A percentile compares a stretch with the other conserved stretches of the same genome.
Evolutionary conservation across 345 rosid species (phyloP).

Genomic region (Excoecaria cochinchinensis): DNA sequence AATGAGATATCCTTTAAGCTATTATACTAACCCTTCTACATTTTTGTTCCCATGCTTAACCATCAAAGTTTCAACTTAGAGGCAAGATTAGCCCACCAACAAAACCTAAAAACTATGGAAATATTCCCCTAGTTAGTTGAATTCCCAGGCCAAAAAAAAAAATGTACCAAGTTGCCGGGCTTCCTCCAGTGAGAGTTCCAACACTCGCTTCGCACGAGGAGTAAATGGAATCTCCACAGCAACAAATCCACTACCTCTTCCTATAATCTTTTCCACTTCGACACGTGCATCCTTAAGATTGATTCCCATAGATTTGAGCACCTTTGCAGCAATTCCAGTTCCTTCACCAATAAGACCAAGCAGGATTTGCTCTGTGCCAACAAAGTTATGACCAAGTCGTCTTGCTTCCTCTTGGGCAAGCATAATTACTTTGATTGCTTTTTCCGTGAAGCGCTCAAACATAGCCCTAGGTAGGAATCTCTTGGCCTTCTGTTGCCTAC

Average conservation of each 20-base stretch:
- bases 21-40: neutral
- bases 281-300: conserved; percentile 92
- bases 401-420: conserved; percentile 96
- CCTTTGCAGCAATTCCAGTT: conserved; percentile 93
- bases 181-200: conserved; percentile 91
- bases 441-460: conserved; percentile 96
- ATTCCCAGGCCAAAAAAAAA: neutral
- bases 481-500: conserved; percentile 46
- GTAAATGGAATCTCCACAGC: conserved; percentile 98
- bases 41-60: neutral
- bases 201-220: conserved; percentile 94
- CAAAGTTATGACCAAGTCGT: conserved; percentile 95
- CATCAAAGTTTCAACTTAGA: neutral
- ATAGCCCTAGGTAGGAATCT: conserved; percentile 61
- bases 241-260: conserved; percentile 94
- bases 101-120: neutral
- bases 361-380: conserved; percentile 90
- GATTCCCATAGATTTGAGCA: conserved; percentile 95
- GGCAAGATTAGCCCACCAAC: neutral
- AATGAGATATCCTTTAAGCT: neutral
- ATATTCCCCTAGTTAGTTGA: neutral
- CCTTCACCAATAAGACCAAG: conserved; percentile 95
- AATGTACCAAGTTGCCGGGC: conserved; percentile 85
- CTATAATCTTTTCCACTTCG: conserved; percentile 96
- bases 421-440: conserved; percentile 94